These are phyloP conservation scores for Plantago rigida DNA, from an alignment of 305 asterid genomes.

Conservation along the genomic window DNA sequence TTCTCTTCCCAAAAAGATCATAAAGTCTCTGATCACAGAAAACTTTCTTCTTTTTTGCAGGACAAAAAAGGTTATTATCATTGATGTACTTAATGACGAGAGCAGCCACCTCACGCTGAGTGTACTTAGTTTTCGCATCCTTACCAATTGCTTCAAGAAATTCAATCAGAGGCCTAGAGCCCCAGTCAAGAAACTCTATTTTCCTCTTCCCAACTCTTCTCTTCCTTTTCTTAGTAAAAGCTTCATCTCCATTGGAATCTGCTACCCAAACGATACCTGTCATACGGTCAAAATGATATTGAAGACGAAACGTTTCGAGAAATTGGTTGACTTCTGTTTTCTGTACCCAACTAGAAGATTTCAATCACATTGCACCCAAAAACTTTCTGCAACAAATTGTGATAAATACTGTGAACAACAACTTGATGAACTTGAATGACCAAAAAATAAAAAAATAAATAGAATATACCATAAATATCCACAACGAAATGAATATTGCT, in stretches of 20 bases:
- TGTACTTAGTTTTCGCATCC: conserved; percentile 43
- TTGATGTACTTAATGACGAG: conserved; percentile 46
- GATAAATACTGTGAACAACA: too few relatives aligned
- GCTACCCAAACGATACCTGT: conserved; percentile 55
- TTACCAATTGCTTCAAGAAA: conserved; percentile 67
- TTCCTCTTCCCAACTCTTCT: conserved; percentile 42
- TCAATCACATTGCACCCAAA: background rate
- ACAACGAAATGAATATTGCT: too few relatives aligned
- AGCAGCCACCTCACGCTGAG: conserved; percentile 50
- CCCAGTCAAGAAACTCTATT: conserved; percentile 73
- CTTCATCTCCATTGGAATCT: conserved; percentile 33
- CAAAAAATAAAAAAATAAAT: too few relatives aligned
- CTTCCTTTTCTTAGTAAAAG: conserved; percentile 46
- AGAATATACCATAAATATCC: too few relatives aligned
- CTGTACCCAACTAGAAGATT: background rate
- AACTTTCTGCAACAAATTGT: background rate
- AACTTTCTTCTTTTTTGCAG: conserved; percentile 61
- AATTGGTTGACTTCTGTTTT: conserved; percentile 10
- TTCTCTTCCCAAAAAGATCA: conserved; percentile 58
- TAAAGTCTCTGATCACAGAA: conserved; percentile 57
- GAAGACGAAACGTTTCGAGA: conserved; percentile 7
- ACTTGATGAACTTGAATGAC: too few relatives aligned
- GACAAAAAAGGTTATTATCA: conserved; percentile 46
- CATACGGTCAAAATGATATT: conserved; percentile 28
- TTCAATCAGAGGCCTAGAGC: conserved; percentile 66